phyloP scores from a whole-genome alignment of 768 basidiomycete genomes.

The Mycena metata region DNA sequence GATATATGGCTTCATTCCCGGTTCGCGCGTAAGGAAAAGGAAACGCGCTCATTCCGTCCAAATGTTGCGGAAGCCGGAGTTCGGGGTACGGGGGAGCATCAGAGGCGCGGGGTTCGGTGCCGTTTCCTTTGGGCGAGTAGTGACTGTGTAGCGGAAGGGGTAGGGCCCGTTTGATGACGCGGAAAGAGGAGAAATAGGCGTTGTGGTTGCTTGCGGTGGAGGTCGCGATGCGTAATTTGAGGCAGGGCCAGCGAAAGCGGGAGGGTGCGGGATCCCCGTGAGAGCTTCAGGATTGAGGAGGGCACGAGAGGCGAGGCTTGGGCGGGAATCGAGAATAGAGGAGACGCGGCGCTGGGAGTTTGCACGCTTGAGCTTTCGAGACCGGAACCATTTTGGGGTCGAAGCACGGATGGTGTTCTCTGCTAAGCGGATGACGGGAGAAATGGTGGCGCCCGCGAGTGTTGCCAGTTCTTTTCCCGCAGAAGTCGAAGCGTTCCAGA shows the following conservation, averaged over 20 bases:
- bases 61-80: neutral
- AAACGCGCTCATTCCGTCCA: too few species aligned
- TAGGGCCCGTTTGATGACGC: neutral
- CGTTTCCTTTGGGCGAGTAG: neutral
- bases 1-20: too few species aligned
- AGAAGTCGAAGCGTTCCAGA: constrained; percentile 11
- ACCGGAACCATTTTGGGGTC: constrained; percentile 16
- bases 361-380: constrained; percentile 1
- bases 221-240: neutral
- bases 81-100: constrained; percentile 1
- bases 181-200: neutral
- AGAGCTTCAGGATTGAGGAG: neutral
- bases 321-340: constrained; percentile 22
- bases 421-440: constrained; percentile 18
- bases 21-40: too few species aligned
- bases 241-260: neutral
- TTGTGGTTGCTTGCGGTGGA: neutral
- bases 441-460: neutral
- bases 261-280: neutral
- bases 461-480: constrained; percentile 7
- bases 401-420: constrained; percentile 8
- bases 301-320: neutral
- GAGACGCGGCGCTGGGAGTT: constrained; percentile 6
- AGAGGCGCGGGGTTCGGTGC: constrained; percentile 2
- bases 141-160: neutral